phyloP scores from a whole-genome alignment of 495 filamentous ascomycete genomes.

The Tirmania nivea region DNA sequence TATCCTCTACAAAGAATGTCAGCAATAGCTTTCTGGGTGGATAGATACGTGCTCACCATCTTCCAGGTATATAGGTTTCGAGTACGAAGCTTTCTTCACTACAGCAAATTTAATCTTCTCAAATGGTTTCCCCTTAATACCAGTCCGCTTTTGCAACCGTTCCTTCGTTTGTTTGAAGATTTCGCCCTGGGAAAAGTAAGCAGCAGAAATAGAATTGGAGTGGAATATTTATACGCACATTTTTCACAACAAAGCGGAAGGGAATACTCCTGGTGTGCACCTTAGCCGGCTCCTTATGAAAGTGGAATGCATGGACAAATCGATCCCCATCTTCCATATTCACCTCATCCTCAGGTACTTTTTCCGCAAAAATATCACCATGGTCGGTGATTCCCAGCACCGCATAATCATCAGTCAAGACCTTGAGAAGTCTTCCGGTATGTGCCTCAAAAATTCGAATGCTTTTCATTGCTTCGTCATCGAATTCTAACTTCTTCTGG shows the following conservation, averaged over 20 bases:
- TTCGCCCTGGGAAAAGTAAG: slow-evolving; percentile 38
- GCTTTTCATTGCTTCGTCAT: slow-evolving; percentile 44
- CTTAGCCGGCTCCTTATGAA: slow-evolving; percentile 64
- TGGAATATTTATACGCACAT: slow-evolving; percentile 31
- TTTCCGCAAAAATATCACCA: slow-evolving; percentile 55
- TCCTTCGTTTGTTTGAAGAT: slow-evolving; percentile 77
- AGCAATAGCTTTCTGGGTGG: not conserved
- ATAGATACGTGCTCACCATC: slow-evolving; percentile 44
- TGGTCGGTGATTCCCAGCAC: slow-evolving; percentile 70
- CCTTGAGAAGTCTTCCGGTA: slow-evolving; percentile 55
- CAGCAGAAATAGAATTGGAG: not conserved
- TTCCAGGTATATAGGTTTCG: slow-evolving; percentile 56
- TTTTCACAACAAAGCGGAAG: slow-evolving; percentile 73
- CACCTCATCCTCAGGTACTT: slow-evolving; percentile 56
- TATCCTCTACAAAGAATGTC: slow-evolving; percentile 38
- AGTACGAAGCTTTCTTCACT: slow-evolving; percentile 42
- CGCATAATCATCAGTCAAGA: slow-evolving; percentile 37
- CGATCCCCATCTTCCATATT: slow-evolving; percentile 29
- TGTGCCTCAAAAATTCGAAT: slow-evolving; percentile 63
- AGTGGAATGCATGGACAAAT: slow-evolving; percentile 70
- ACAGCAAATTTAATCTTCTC: slow-evolving; percentile 96
- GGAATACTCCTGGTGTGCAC: slow-evolving; percentile 50
- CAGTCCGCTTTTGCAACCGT: slow-evolving; percentile 67
- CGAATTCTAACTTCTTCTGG: slow-evolving; percentile 55
- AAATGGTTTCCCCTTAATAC: slow-evolving; percentile 91